Conservation (phyloP, 2,329 filamentous ascomycete species). For the Diaporthe amygdali region DNA sequence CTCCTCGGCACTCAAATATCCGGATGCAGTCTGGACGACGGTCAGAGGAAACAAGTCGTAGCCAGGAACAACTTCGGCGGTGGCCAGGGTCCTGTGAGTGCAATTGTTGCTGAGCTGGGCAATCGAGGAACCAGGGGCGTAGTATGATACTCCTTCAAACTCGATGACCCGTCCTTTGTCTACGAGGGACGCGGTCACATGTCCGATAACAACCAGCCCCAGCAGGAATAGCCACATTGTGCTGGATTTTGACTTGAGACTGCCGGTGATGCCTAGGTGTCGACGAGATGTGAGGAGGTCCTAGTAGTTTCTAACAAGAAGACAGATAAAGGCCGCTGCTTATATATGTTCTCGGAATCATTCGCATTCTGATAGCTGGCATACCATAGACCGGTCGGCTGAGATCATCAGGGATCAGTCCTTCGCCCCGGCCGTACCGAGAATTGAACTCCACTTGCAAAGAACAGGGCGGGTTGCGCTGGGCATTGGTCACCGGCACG, state of each 20-base stretch:
- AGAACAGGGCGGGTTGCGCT: background rate
- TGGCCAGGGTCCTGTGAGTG: background rate
- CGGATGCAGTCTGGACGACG: background rate
- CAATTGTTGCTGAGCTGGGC: constrained; percentile 7
- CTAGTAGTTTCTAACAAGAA: background rate
- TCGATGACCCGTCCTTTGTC: background rate
- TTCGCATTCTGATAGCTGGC: background rate
- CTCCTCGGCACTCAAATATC: background rate
- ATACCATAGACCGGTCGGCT: background rate
- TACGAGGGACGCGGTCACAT: background rate
- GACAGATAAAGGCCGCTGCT: background rate
- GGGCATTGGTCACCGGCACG: background rate
- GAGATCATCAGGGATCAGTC: background rate
- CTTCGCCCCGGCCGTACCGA: background rate
- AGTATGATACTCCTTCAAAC: constrained; percentile 14
- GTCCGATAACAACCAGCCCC: background rate
- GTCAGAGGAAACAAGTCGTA: constrained; percentile 19
- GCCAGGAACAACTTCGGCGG: background rate
- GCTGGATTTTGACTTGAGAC: background rate
- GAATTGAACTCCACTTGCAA: background rate
- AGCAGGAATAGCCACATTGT: background rate
- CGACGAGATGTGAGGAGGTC: background rate
- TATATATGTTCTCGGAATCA: background rate
- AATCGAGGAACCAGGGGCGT: constrained; percentile 10
- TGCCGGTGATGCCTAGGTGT: background rate